A percentile compares a stretch with the other conserved stretches of the same genome.
These are phyloP conservation scores for Somion occarium DNA, from an alignment of 1,284 basidiomycete species.

Conservation along the genomic window DNA sequence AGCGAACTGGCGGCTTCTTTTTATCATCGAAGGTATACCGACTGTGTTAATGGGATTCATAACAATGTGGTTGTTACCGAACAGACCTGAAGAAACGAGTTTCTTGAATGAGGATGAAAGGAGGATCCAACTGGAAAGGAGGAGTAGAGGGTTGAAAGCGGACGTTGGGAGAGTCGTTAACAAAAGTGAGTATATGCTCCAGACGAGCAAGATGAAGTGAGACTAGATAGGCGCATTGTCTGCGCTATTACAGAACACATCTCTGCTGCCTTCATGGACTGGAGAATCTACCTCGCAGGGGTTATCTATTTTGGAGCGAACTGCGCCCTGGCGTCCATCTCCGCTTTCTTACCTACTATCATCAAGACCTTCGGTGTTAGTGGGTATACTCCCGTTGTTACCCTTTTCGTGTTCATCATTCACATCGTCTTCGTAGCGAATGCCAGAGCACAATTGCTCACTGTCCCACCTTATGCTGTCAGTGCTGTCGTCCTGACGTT, in stretches of 20 bases:
- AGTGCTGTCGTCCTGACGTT: constrained; percentile 64
- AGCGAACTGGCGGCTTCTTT: constrained; percentile 63
- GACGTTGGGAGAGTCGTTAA: constrained; percentile 68
- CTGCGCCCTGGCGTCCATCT: constrained; percentile 71
- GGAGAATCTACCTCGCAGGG: constrained; percentile 62
- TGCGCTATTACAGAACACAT: constrained; percentile 47
- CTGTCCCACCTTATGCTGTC: constrained; percentile 80
- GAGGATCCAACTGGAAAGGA: constrained; percentile 65
- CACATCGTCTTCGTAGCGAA: constrained; percentile 25
- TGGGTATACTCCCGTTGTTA: no score
- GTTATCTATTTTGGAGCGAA: constrained; percentile 80
- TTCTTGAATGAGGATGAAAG: constrained; percentile 73
- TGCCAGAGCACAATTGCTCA: constrained; percentile 60
- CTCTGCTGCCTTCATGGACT: constrained; percentile 62
- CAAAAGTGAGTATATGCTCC: constrained; percentile 40
- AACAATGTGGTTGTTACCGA: constrained; percentile 65
- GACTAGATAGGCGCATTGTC: not conserved
- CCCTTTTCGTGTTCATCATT: constrained; percentile 2
- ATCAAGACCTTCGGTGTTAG: constrained; percentile 46
- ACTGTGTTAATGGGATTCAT: constrained; percentile 64
- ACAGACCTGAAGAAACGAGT: constrained; percentile 70
- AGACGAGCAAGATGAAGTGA: constrained; percentile 13
- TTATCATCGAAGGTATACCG: constrained; percentile 76
- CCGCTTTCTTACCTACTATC: constrained; percentile 48
- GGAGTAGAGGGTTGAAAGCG: constrained; percentile 64